These are phyloP conservation scores for Phytophthora rubi DNA, from an alignment of 352 stramenopile genomes.

Conservation along the genomic window DNA sequence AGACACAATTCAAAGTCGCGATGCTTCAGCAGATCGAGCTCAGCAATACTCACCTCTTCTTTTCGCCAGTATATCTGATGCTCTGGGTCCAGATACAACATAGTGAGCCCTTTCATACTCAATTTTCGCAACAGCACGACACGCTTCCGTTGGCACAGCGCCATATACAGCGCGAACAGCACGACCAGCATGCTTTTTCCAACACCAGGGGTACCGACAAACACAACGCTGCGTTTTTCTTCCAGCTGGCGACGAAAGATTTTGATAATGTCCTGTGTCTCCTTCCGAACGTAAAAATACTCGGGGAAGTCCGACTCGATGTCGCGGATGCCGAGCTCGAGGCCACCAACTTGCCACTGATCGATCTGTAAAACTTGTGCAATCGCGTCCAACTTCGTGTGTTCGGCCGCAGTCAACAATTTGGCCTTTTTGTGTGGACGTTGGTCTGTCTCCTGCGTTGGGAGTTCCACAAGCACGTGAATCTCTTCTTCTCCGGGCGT, in stretches of 20 bases:
- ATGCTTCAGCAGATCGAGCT: slow-evolving; percentile 17
- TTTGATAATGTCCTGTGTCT: slow-evolving; percentile 39
- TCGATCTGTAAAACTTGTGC: slow-evolving; percentile 25
- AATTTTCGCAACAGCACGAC: slow-evolving; percentile 41
- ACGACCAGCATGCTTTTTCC: slow-evolving; percentile 42
- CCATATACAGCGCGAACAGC: slow-evolving; percentile 41
- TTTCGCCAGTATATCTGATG: slow-evolving; percentile 34
- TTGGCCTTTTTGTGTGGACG: slow-evolving; percentile 28
- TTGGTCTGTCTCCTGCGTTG: slow-evolving; percentile 1
- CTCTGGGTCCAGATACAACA: slow-evolving; percentile 37
- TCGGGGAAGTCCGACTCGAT: slow-evolving; percentile 42
- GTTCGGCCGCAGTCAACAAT: slow-evolving; percentile 18
- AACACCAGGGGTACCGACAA: slow-evolving; percentile 35
- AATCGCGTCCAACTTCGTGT: slow-evolving; percentile 13
- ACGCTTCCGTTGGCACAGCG: slow-evolving; percentile 33
- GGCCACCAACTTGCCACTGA: slow-evolving; percentile 26
- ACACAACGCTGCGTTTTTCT: slow-evolving; percentile 26
- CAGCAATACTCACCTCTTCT: slow-evolving; percentile 1
- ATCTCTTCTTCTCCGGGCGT: not conserved
- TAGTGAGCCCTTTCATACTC: slow-evolving; percentile 28
- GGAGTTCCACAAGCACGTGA: not conserved
- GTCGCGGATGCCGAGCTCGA: slow-evolving; percentile 29
- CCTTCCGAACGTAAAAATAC: slow-evolving; percentile 43
- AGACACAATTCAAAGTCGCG: slow-evolving; percentile 23
- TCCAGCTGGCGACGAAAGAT: slow-evolving; percentile 28